Base-by-base conservation (phyloP, 2,329 filamentous ascomycete genomes). In the Talaromyces sp. region DNA sequence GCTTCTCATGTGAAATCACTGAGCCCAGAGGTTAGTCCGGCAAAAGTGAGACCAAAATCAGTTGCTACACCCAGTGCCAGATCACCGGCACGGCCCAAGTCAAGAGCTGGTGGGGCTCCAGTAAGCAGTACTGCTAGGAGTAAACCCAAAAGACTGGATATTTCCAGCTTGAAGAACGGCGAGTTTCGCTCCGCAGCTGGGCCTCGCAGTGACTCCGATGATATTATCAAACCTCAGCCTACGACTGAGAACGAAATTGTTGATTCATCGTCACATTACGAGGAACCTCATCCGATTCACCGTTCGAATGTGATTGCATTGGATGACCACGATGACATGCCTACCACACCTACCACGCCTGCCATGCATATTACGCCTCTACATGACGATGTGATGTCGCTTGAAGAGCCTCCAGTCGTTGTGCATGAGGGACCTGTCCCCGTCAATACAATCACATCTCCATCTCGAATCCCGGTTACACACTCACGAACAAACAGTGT, bases 1-100 rank as follows among this genome's bases (percentile, higher is more conserved):
- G 85, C 86, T 69, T 84, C 84, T 13, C 71, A 71, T 34, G 67
- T 67, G 34, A 73, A 70, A 54, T 75, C 74, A 65, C 70, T 75
- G 66, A 73, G 71, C 65, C 70, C 70, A 19, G 40, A 71, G 67
- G 65, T 61, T 63, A 45, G 69, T 63, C 22, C 71, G 34, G 68
- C 72, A 17, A 74, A 70, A 58, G 61, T 72, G 8, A 76, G 75
- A 59, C 61, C 74, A n/a, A 69, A 64, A 36, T 67, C 72, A 15
- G 69, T 63, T 36, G 65, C 69, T 45, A 76, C 75, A 17, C 76
- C 75, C 5, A 75, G 73, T 13, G 69, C 73, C 3, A 76, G 73
- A 64, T 69, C 70, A 19, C 73, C 73, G 5, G 70, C 74, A 66
- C 74, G 75, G 15, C 72, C 74, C 31, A 73, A 75, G 29, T 74